Conservation (phyloP, 1,284 basidiomycete genomes). For the Anthracocystis panici-leucophaei region DNA sequence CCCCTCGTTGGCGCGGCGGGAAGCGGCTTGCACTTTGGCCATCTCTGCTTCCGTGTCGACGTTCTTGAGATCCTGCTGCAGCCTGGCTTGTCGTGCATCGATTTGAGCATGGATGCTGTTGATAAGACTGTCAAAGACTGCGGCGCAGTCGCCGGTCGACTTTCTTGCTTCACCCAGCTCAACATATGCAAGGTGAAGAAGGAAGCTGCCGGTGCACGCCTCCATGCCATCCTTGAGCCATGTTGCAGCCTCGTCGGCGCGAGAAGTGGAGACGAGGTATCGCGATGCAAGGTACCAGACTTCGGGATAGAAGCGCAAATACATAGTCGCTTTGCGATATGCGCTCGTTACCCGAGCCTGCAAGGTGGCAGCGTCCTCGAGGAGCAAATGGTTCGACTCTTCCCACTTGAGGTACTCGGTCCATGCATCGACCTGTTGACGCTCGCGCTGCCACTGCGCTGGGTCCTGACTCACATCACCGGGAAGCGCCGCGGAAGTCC, state of each 20-base stretch:
- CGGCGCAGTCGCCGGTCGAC: slow-evolving; percentile 65
- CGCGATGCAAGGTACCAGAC: slow-evolving; percentile 94
- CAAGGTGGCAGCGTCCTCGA: slow-evolving; percentile 79
- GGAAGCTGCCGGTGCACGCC: slow-evolving; percentile 87
- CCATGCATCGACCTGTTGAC: slow-evolving; percentile 84
- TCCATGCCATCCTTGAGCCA: slow-evolving; percentile 86
- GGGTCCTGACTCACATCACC: slow-evolving; percentile 74
- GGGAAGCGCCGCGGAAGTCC: slow-evolving; percentile 41
- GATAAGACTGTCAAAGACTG: slow-evolving; percentile 77
- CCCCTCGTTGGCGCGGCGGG: slow-evolving; percentile 64
- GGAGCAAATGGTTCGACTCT: slow-evolving; percentile 89
- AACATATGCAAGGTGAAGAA: slow-evolving; percentile 88
- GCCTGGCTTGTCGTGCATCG: slow-evolving; percentile 76
- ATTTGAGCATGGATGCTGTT: slow-evolving; percentile 79
- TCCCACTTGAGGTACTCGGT: slow-evolving; percentile 95
- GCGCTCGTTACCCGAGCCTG: slow-evolving; percentile 82
- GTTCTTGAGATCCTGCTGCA: slow-evolving; percentile 72
- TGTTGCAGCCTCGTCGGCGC: slow-evolving; percentile 83
- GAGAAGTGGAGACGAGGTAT: slow-evolving; percentile 81
- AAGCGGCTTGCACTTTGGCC: slow-evolving; percentile 47
- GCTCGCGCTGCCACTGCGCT: slow-evolving; percentile 74
- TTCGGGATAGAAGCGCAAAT: slow-evolving; percentile 94
- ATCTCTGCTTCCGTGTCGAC: slow-evolving; percentile 68
- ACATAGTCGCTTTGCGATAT: slow-evolving; percentile 86
- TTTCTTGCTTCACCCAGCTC: slow-evolving; percentile 81